These are phyloP conservation scores for Zoysia matrella DNA, from an alignment of 202 grass and related monocot species.

Conservation along the genomic window DNA sequence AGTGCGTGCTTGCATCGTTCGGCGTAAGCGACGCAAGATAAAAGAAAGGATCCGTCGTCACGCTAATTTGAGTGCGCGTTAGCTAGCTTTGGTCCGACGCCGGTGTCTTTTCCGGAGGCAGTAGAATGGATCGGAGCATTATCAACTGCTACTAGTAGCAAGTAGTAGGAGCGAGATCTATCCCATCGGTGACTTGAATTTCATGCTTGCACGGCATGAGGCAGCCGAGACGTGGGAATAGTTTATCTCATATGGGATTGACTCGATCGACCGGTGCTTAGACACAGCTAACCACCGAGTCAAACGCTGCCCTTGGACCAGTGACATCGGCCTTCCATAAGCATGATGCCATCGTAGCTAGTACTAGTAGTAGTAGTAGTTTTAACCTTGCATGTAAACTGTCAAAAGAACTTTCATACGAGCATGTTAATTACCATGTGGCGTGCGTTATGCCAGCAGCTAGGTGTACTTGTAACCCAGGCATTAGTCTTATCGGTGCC, in stretches of 20 bases:
- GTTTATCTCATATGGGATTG: conserved; percentile 36
- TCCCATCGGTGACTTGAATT: conserved; percentile 37
- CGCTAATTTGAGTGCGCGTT: no score
- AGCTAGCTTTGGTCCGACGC: no score
- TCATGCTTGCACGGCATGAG: conserved; percentile 64
- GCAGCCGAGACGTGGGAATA: conserved; percentile 29
- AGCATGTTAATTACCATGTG: no score
- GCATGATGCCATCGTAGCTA: conserved; percentile 28
- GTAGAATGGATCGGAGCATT: background rate
- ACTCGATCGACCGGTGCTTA: conserved; percentile 30
- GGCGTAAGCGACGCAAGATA: no score
- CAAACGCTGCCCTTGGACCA: conserved; percentile 48
- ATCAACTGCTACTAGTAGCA: no score
- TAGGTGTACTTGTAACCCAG: no score
- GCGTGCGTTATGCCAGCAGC: background rate
- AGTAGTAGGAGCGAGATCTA: no score
- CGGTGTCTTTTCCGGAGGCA: background rate
- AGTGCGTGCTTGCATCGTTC: background rate
- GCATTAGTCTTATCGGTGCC: background rate
- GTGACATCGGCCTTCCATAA: conserved; percentile 44
- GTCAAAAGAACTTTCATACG: no score
- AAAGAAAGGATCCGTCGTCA: no score
- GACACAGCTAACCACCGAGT: conserved; percentile 30
- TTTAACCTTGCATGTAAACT: no score
- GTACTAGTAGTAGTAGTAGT: no score